Evolutionary conservation across 345 rosid species (phyloP), one percentile per base, ranked within the genome.

Genomic region (Triadica sebifera): DNA sequence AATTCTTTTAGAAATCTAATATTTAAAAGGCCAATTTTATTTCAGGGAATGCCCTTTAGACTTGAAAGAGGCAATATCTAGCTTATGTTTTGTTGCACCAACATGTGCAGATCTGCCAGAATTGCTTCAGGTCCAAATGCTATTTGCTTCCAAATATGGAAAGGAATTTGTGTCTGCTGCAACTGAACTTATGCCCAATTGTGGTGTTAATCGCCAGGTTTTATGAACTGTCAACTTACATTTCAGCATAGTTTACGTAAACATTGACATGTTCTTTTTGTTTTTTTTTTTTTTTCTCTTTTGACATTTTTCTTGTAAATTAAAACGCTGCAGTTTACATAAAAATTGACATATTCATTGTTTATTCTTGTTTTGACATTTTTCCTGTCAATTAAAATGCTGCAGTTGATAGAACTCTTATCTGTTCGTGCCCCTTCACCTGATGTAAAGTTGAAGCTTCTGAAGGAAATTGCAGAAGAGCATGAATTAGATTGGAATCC

Each of bases 161-260:
- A 93, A 82, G 74, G 98, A 95, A 77, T 95, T 95, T 75, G 89
- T 91, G 53, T 79, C 96, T 52, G 98, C 98, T 79, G 97, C 98
- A 67, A 80, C 91, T 78, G 99, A 93, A 82, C 93, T 95, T 75
- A 88, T 86, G 89, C 98, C 98, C 5, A 91, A 93, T 71, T 93
- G 94, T 80, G 98, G 99, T 71, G 99, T 95, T 69, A 95, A 93
- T 80, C 97, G 98, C 70, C 93, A 93, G 99, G 99, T 95, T 49
- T 74, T 25, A 22, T 55, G 46, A 77, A 50, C 37, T 75, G 52
- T 60, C 22, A 20, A 56, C 17, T 53, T 24, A 5, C 47, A 19
- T 38, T 56, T 76, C 51, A 53, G 67, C 16, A 57, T 75, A 38
- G 8, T 81, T 69, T 62, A 20, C 19, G 38, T 56, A 50, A 45